Percentiles rank a stretch among this genome's conserved stretches.
phyloP scores from a whole-genome alignment of 2,329 filamentous ascomycete species.

The Fusarium musae region DNA sequence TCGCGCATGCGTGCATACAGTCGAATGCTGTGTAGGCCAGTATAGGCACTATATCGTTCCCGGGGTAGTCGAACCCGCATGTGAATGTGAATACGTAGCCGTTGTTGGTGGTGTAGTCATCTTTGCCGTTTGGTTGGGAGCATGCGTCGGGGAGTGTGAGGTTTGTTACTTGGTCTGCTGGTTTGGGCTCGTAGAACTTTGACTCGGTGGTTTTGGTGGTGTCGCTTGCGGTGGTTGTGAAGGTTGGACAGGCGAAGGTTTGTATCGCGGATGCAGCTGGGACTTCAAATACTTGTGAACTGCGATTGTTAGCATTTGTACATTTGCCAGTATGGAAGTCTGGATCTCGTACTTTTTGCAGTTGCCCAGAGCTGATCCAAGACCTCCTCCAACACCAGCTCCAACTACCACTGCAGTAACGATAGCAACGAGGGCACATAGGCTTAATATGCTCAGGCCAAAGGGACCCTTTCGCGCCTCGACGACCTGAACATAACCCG shows the following conservation, averaged over 20 bases:
- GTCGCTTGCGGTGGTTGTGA: not conserved
- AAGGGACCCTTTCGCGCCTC: not conserved
- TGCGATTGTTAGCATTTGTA: not conserved
- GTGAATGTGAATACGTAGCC: conserved; percentile 4
- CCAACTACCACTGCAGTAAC: conserved; percentile 7
- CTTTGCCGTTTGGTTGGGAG: not conserved
- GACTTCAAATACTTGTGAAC: not conserved
- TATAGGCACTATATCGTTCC: conserved; percentile 2
- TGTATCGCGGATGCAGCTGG: not conserved
- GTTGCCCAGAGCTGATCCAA: conserved; percentile 17
- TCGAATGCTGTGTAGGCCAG: conserved; percentile 11
- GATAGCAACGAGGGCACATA: conserved; percentile 3
- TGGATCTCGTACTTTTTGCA: not conserved
- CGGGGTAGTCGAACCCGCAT: not conserved
- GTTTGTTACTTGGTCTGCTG: not conserved
- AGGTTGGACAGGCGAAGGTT: not conserved
- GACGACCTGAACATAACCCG: not conserved
- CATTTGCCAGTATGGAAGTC: not conserved
- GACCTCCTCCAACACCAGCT: conserved; percentile 14
- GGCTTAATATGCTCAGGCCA: not conserved
- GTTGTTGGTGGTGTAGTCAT: not conserved
- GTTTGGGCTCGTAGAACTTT: not conserved
- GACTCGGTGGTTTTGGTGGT: not conserved
- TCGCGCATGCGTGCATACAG: conserved; percentile 10
- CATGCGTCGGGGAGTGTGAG: conserved; percentile 2